These are phyloP conservation scores for Auriculariales sp. DNA, from an alignment of 768 basidiomycete genomes.

Conservation along the genomic window DNA sequence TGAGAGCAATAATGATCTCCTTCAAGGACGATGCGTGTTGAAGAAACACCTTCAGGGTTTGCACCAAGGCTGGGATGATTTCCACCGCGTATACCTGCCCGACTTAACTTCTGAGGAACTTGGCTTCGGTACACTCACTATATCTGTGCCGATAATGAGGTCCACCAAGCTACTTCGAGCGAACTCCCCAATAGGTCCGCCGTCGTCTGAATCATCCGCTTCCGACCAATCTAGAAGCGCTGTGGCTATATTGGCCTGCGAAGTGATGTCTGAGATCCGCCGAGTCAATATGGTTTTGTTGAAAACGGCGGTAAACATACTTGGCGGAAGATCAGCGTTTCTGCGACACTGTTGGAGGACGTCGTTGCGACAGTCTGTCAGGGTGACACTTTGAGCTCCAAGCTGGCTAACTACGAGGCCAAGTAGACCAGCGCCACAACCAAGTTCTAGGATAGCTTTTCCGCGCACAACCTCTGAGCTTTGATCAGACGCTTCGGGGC, in stretches of 20 bases:
- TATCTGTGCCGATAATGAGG: slow-evolving; percentile 58
- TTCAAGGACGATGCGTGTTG: neutral
- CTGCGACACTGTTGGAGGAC: slow-evolving; percentile 52
- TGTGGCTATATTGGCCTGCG: slow-evolving; percentile 30
- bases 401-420: slow-evolving; percentile 43
- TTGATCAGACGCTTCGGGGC: slow-evolving; percentile 1
- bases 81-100: slow-evolving; percentile 52
- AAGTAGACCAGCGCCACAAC: slow-evolving; percentile 64
- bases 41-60: slow-evolving; percentile 25
- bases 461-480: slow-evolving; percentile 25
- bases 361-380: slow-evolving; percentile 60
- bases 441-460: slow-evolving; percentile 52
- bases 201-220: slow-evolving; percentile 24
- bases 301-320: neutral
- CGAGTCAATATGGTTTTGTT: neutral
- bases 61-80: slow-evolving; percentile 42
- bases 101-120: neutral
- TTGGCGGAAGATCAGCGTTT: slow-evolving; percentile 13
- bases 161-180: slow-evolving; percentile 34
- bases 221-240: slow-evolving; percentile 52
- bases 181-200: slow-evolving; percentile 13
- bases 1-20: slow-evolving; percentile 32
- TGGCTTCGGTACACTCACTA: slow-evolving; percentile 23
- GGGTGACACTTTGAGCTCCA: slow-evolving; percentile 36
- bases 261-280: slow-evolving; percentile 12